A percentile compares a stretch with the other conserved stretches of the same genome.
Evolutionary conservation across 192 early-diverging fungal species (phyloP).

Genomic region (Backusella mclennaniae): DNA sequence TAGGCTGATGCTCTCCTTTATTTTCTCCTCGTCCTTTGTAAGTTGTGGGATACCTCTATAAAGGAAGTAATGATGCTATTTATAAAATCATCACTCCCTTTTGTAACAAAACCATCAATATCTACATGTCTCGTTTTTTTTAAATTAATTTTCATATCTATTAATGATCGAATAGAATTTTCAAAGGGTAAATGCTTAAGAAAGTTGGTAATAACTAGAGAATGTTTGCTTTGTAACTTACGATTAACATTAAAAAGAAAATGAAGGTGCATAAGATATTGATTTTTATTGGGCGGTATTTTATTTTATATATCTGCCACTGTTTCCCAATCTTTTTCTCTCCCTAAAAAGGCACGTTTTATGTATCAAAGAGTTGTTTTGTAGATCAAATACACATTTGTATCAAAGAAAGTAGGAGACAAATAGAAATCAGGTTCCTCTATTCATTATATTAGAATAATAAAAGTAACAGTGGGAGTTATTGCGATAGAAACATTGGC

Average conservation of each 20-base stretch:
- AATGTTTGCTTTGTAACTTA: neutral
- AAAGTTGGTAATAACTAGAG: neutral
- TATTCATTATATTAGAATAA: neutral
- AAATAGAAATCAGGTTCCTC: neutral
- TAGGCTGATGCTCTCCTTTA: neutral
- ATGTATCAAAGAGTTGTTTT: neutral
- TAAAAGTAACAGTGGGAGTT: neutral
- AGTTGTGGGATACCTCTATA: neutral
- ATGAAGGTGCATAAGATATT: neutral
- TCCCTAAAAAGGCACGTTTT: constrained; percentile 2
- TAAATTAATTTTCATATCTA: neutral
- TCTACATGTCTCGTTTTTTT: neutral
- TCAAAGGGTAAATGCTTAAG: neutral
- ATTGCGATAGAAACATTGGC: neutral
- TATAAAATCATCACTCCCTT: neutral
- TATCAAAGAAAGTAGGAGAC: neutral
- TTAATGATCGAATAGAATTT: neutral
- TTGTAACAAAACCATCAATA: neutral
- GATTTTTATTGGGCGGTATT: neutral
- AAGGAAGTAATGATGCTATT: neutral
- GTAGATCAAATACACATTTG: neutral
- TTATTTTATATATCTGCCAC: neutral
- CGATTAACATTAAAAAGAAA: neutral
- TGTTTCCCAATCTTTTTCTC: neutral
- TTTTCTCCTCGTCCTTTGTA: neutral